Evolutionary conservation across 208 protist genomes (phyloP), one percentile per base, ranked within the genome.

Genomic region (Crithidia brevicula): DNA sequence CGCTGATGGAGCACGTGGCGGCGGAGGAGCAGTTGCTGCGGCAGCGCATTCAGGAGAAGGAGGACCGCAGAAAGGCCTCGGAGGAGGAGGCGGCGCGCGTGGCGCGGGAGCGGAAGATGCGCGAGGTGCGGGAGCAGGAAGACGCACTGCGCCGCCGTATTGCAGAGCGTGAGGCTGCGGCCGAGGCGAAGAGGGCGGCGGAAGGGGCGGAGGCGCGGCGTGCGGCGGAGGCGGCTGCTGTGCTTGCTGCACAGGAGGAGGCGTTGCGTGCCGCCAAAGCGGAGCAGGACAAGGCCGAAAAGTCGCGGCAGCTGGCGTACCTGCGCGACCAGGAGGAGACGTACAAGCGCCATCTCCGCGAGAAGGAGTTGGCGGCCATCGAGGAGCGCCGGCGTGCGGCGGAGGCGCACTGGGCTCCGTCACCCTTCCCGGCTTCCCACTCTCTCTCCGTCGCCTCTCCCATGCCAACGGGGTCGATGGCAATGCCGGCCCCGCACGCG

Each of bases 101-200:
- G 45, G 68, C 74, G 45, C 67, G 67, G 53, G 61, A 82, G 64
- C 46, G 65, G 60, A 79, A 80, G 71, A 71, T 77, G 22, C 61
- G 70, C 18, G 60, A 83, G 46, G 45, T 93, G 0, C 81, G 83
- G 23, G 90, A 93, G 67, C 85, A 93, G 63, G 90, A 96, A 74
- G 82, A 88, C 40, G 16, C 86, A 27, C 66, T 93, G 34, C 85
- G 80, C 11, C 59, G 74, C 23, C 82, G 83, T 38, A 56, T 93
- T 33, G 65, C 82, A 42, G 49, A 81, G 72, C 77, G 76, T 23
- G 71, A 79, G 31, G 72, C 67, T 8, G 47, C 62, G 7, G 60
- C 46, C 20, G 63, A 68, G 67, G 61, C 57, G 43, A 53, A 65
- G 57, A 51, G 56, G 18, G 60, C 7, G 8, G 51, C 18, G 11